These are phyloP conservation scores for Penicillium coffeae DNA, from an alignment of 495 filamentous ascomycete species.

Conservation along the genomic window DNA sequence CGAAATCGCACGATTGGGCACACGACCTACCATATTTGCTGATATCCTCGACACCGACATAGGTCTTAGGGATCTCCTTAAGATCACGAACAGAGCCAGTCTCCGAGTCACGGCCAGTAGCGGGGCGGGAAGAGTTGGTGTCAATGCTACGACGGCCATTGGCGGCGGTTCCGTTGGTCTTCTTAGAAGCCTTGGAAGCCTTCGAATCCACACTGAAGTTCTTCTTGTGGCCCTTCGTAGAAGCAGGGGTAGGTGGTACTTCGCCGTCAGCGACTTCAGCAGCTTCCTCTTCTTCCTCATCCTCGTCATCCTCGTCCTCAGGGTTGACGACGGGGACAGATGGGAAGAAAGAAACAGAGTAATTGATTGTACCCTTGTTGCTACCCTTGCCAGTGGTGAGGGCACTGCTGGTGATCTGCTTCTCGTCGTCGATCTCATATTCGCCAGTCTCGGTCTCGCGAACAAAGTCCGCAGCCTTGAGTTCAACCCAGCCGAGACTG, in stretches of 20 bases:
- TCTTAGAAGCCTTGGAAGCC: slow-evolving; percentile 15
- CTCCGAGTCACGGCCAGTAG: slow-evolving; percentile 33
- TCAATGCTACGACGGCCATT: slow-evolving; percentile 36
- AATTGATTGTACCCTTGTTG: slow-evolving; percentile 77
- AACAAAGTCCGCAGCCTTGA: slow-evolving; percentile 76
- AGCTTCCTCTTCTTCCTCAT: slow-evolving; percentile 52
- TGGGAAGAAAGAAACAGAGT: slow-evolving; percentile 87
- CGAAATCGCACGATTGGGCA: slow-evolving; percentile 1
- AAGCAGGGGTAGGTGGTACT: slow-evolving; percentile 17
- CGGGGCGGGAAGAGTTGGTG: slow-evolving; percentile 26
- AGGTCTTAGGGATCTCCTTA: slow-evolving; percentile 69
- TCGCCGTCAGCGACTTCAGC: slow-evolving; percentile 35
- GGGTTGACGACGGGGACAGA: slow-evolving; percentile 83
- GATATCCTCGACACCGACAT: slow-evolving; percentile 73
- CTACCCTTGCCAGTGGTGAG: slow-evolving; percentile 64
- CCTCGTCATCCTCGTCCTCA: slow-evolving; percentile 76
- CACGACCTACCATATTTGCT: slow-evolving; percentile 60
- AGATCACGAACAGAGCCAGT: slow-evolving; percentile 32
- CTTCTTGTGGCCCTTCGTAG: slow-evolving; percentile 37
- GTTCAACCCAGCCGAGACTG: slow-evolving; percentile 71
- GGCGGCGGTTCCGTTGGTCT: slow-evolving; percentile 16
- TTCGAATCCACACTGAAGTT: slow-evolving; percentile 31
- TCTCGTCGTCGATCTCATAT: slow-evolving; percentile 76
- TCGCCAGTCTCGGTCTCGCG: slow-evolving; percentile 72
- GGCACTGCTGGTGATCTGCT: slow-evolving; percentile 54